phyloP scores from a whole-genome alignment of 2,329 filamentous ascomycete species.

The Myriangium duriaei region DNA sequence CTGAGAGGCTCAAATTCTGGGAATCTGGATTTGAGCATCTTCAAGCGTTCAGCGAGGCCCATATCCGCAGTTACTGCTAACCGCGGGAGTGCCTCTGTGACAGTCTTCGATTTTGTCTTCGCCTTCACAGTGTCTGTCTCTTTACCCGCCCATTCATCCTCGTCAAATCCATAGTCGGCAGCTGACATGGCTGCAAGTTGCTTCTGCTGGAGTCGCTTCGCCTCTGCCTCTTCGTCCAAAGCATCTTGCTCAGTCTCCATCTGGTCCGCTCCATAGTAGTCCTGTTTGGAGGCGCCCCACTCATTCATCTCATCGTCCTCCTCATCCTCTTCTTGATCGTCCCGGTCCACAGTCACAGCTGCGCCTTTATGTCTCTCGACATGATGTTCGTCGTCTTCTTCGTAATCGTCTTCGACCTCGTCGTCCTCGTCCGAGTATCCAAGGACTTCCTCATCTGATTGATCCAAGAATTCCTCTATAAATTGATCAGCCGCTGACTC shows the following conservation, averaged over 20 bases:
- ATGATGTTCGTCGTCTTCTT: constrained; percentile 23
- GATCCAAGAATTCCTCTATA: constrained; percentile 44
- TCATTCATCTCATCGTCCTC: constrained; percentile 50
- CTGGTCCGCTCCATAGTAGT: constrained; percentile 83
- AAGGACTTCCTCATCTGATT: constrained; percentile 52
- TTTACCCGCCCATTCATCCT: constrained; percentile 63
- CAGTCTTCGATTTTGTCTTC: constrained; percentile 36
- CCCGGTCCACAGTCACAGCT: constrained; percentile 13
- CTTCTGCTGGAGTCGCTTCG: constrained; percentile 77
- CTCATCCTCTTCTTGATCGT: constrained; percentile 37
- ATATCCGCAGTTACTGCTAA: constrained; percentile 71
- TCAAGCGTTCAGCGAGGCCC: constrained; percentile 58
- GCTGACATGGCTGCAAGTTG: constrained; percentile 80
- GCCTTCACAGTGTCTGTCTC: constrained; percentile 32
- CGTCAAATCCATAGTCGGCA: constrained; percentile 86
- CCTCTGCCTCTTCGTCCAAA: constrained; percentile 83
- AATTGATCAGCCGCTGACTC: too few relatives aligned
- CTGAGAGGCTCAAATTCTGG: constrained; percentile 84
- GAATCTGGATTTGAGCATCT: constrained; percentile 67
- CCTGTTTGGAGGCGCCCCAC: constrained; percentile 79
- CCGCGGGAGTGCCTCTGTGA: constrained; percentile 78
- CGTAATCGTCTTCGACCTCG: constrained; percentile 40
- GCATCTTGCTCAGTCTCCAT: constrained; percentile 63
- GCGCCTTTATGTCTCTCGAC: constrained; percentile 19
- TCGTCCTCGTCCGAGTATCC: constrained; percentile 39